These are phyloP conservation scores for Microdochium paspali DNA, from an alignment of 2,329 filamentous ascomycete genomes.

Conservation along the genomic window DNA sequence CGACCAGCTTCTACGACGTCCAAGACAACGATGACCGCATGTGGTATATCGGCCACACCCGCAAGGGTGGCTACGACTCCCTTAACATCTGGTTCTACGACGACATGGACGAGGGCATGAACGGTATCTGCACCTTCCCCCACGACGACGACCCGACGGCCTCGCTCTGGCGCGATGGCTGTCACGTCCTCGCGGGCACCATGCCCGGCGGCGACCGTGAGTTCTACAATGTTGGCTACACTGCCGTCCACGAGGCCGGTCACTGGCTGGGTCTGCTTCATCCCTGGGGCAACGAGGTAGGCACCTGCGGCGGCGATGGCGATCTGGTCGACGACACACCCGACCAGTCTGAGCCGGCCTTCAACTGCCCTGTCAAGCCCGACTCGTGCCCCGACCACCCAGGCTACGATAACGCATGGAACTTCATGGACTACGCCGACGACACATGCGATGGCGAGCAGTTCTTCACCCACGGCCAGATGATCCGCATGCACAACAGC, in stretches of 20 bases:
- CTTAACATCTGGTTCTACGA: conserved; percentile 7
- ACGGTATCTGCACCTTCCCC: conserved; percentile 3
- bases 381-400: conserved; percentile 2
- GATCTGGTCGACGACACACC: conserved; percentile 26
- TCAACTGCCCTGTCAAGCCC: conserved; percentile 1
- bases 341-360: conserved; percentile 14
- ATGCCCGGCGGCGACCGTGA: conserved; percentile 6
- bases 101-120: conserved; percentile 5
- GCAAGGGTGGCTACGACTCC: conserved; percentile 2
- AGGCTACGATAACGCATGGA: conserved; percentile 3
- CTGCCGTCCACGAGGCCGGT: conserved; percentile 21
- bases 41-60: conserved; percentile 1
- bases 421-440: conserved; percentile 7
- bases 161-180: conserved; percentile 5
- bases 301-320: conserved; percentile 16
- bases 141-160: conserved; percentile 3
- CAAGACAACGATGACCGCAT: not conserved
- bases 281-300: conserved; percentile 19
- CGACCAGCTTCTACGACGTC: not conserved
- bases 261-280: conserved; percentile 27
- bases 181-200: conserved; percentile 8
- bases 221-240: conserved; percentile 18
- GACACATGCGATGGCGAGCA: conserved; percentile 1
- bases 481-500: conserved; percentile 1
- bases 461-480: conserved; percentile 2